Percentiles rank a stretch among this genome's conserved stretches.
Evolutionary conservation across 1,284 basidiomycete species (phyloP).

Genomic region (Cryptococcus deneoformans): DNA sequence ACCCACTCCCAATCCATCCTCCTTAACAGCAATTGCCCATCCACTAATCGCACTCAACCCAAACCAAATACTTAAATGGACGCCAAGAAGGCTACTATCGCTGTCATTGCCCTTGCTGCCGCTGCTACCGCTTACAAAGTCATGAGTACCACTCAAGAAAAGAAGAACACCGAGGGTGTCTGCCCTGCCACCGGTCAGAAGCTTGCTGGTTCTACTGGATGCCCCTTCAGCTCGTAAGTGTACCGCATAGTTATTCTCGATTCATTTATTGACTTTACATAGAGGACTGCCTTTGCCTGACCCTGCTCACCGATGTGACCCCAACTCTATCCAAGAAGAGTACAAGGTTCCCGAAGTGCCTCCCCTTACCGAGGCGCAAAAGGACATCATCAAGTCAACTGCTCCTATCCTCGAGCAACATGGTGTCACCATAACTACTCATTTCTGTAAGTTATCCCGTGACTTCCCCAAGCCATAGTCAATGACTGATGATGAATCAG

Average conservation of each 20-base stretch:
- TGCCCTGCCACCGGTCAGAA: constrained; percentile 10
- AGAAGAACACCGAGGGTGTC: too few species aligned
- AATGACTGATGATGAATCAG: constrained; percentile 5
- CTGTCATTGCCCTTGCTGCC: too few species aligned
- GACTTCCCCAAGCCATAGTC: neutral
- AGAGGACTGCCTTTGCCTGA: neutral
- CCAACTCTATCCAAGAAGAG: constrained; percentile 5
- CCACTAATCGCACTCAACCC: too few species aligned
- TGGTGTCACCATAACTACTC: constrained; percentile 32
- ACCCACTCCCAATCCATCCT: too few species aligned
- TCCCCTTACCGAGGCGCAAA: constrained; percentile 29
- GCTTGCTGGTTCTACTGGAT: constrained; percentile 4
- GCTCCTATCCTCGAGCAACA: constrained; percentile 34
- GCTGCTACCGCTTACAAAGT: too few species aligned
- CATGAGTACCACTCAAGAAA: too few species aligned
- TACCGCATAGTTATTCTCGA: too few species aligned
- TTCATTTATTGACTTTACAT: too few species aligned
- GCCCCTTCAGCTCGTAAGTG: constrained; percentile 10
- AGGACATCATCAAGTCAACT: constrained; percentile 22
- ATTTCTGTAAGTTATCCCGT: constrained; percentile 23
- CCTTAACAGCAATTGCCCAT: too few species aligned
- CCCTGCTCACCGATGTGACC: neutral
- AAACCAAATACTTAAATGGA: too few species aligned
- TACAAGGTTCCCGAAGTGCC: constrained; percentile 10
- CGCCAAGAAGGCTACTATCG: too few species aligned